Evolutionary conservation across 2,329 filamentous ascomycete species (phyloP).

Genomic region (Colletotrichum tamarilloi): DNA sequence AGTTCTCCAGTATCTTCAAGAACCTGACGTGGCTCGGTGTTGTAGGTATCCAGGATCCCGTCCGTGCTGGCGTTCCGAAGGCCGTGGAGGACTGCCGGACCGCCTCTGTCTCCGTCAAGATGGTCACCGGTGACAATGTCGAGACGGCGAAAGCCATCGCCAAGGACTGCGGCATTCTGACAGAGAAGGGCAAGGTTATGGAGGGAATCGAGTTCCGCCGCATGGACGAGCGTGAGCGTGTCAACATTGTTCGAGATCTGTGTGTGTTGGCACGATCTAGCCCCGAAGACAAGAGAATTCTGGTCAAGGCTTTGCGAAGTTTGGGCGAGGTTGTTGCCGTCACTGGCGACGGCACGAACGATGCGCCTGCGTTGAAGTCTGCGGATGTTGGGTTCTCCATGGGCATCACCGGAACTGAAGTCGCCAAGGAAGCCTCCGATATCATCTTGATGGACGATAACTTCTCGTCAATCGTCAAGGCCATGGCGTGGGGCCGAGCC

Average conservation of each 20-base stretch:
- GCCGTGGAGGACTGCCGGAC: slow-evolving; percentile 32
- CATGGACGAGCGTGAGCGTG: slow-evolving; percentile 60
- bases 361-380: slow-evolving; percentile 73
- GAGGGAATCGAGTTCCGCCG: slow-evolving; percentile 70
- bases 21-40: slow-evolving; percentile 55
- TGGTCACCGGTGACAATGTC: slow-evolving; percentile 61
- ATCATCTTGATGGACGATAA: slow-evolving; percentile 74
- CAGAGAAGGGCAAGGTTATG: slow-evolving; percentile 69
- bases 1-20: slow-evolving; percentile 55
- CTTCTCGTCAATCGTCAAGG: slow-evolving; percentile 71
- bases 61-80: slow-evolving; percentile 36
- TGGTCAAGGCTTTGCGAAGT: slow-evolving; percentile 73
- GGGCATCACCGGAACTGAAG: slow-evolving; percentile 74
- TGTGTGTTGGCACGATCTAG: slow-evolving; percentile 75
- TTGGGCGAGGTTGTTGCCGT: slow-evolving; percentile 75
- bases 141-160: slow-evolving; percentile 62
- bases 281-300: slow-evolving; percentile 74
- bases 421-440: slow-evolving; percentile 70
- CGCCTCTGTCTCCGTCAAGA: slow-evolving; percentile 52
- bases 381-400: slow-evolving; percentile 78
- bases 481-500: slow-evolving; percentile 70
- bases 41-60: slow-evolving; percentile 39
- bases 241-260: slow-evolving; percentile 59
- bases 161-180: slow-evolving; percentile 64
- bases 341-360: slow-evolving; percentile 75